Evolutionary conservation across 129 eudicot species (phyloP).

Genomic region (Artemisia tridentata): DNA sequence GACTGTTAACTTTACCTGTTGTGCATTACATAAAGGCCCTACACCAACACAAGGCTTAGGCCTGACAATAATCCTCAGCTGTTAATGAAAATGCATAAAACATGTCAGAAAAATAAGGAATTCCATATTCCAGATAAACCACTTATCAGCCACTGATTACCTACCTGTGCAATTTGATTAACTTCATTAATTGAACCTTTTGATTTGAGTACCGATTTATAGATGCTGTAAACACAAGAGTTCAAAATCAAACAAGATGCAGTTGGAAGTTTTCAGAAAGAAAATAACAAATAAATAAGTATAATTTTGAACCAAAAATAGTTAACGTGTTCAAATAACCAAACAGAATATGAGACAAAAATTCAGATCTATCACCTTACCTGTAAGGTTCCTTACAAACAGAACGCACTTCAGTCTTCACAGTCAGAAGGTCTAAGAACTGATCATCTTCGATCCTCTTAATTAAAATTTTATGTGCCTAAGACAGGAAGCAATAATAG

Average conservation of each 20-base stretch:
- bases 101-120: conserved; percentile 15
- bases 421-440: conserved; percentile 41
- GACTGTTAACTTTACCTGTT: conserved; percentile 42
- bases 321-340: too few relatives aligned
- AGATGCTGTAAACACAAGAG: conserved; percentile 40
- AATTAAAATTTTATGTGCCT: conserved; percentile 50
- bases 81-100: conserved; percentile 27
- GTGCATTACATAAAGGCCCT: conserved; percentile 42
- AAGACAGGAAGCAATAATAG: conserved; percentile 13
- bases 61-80: conserved; percentile 41
- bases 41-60: conserved; percentile 44
- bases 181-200: conserved; percentile 67
- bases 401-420: conserved; percentile 39
- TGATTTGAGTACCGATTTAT: conserved; percentile 40
- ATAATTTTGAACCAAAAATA: neutral
- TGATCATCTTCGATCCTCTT: conserved; percentile 40
- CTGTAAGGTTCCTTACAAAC: conserved; percentile 55
- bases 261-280: conserved; percentile 6
- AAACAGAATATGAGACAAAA: neutral
- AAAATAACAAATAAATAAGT: neutral
- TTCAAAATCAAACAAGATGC: conserved; percentile 12
- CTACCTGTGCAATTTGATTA: conserved; percentile 78
- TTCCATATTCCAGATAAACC: conserved; percentile 17
- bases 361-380: conserved; percentile 32
- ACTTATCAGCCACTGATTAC: conserved; percentile 14